Conservation (phyloP, 2,329 filamentous ascomycete genomes). For the Plenodomus biglobosus region DNA sequence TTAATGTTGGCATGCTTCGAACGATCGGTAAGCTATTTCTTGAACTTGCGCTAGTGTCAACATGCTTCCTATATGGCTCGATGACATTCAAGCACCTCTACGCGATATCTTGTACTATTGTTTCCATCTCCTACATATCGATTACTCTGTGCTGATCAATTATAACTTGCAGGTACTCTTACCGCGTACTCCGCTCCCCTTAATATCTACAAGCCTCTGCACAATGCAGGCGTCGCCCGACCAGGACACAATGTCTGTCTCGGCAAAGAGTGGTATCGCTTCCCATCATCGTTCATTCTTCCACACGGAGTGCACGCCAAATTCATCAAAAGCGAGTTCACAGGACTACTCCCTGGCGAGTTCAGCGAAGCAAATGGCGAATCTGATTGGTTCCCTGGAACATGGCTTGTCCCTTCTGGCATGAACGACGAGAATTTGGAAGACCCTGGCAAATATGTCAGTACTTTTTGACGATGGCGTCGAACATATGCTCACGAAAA, state of each 20-base stretch:
- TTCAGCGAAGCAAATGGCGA: conserved; percentile 74
- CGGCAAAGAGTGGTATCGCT: conserved; percentile 98
- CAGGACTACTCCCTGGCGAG: conserved; percentile 83
- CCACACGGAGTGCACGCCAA: conserved; percentile 81
- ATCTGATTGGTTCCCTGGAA: conserved; percentile 77
- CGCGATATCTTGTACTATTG: background rate
- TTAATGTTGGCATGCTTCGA: conserved; percentile 69
- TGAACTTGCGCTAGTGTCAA: background rate
- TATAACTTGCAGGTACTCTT: conserved; percentile 58
- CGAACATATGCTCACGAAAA: conserved; percentile 16
- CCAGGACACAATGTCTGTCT: conserved; percentile 76
- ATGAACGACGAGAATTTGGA: conserved; percentile 93
- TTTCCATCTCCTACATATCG: background rate
- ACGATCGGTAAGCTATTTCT: conserved; percentile 55
- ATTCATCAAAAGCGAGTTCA: conserved; percentile 89
- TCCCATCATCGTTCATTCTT: conserved; percentile 89
- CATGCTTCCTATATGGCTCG: too few species aligned
- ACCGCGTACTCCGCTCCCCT: conserved; percentile 82
- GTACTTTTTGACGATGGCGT: conserved; percentile 22
- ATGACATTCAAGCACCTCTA: too few species aligned
- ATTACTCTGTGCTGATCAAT: background rate
- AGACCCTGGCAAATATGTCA: conserved; percentile 81
- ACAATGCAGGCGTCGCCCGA: conserved; percentile 56
- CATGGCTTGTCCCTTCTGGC: conserved; percentile 76
- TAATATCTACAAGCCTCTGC: conserved; percentile 67